Conservation (phyloP, 345 rosid genomes). For the Pistacia atlantica region DNA sequence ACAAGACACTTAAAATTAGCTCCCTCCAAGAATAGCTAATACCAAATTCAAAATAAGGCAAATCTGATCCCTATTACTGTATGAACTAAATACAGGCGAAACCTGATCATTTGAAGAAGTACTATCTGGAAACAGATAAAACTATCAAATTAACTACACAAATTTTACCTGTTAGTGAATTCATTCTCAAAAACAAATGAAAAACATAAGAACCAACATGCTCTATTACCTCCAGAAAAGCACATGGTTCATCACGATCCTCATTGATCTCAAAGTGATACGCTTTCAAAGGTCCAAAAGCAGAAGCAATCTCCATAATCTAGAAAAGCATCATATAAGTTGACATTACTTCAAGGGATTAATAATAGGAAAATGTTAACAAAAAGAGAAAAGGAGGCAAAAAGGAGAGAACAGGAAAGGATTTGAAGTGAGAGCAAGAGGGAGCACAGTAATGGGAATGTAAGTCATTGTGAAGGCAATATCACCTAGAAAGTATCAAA, state of each 20-base stretch:
- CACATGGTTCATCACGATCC: constrained; percentile 42
- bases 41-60: neutral
- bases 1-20: neutral
- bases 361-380: neutral
- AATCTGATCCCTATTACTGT: neutral
- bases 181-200: constrained; percentile 10
- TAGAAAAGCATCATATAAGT: constrained; percentile 40
- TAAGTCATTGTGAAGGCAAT: constrained; percentile 14
- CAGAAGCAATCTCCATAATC: constrained; percentile 83
- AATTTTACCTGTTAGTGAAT: neutral
- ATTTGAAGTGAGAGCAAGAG: neutral
- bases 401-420: neutral
- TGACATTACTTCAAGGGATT: constrained; percentile 2
- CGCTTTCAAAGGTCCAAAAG: constrained; percentile 85
- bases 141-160: neutral
- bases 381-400: neutral
- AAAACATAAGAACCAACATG: constrained; percentile 16
- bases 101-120: too few relatives aligned
- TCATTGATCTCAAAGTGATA: constrained; percentile 53
- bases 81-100: too few relatives aligned
- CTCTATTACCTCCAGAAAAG: constrained; percentile 82
- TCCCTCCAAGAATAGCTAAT: neutral
- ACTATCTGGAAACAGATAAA: too few relatives aligned
- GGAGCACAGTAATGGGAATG: neutral
- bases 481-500: neutral